Conservation (phyloP, 768 basidiomycete species). For the Glaciozyma martinii region DNA sequence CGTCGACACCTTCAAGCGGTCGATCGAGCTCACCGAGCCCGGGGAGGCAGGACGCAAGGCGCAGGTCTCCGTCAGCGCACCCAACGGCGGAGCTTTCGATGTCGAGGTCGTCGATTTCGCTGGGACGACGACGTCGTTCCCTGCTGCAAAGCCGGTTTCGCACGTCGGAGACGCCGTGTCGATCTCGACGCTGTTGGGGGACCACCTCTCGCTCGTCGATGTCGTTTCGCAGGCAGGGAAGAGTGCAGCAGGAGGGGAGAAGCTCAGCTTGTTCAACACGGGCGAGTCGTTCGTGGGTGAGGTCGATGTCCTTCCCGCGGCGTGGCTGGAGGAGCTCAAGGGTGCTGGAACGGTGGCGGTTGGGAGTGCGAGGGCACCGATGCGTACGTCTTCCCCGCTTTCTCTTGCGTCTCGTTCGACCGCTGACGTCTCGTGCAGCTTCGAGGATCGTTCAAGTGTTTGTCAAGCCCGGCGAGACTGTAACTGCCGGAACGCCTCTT, state of each 20-base stretch:
- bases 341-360: background rate
- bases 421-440: background rate
- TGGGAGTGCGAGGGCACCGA: slow-evolving; percentile 70
- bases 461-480: slow-evolving; percentile 64
- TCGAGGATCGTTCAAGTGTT: slow-evolving; percentile 70
- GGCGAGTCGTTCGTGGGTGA: slow-evolving; percentile 9
- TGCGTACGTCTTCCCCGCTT: slow-evolving; percentile 11
- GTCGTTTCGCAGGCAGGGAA: slow-evolving; percentile 8
- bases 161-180: background rate
- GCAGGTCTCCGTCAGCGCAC: background rate
- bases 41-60: background rate
- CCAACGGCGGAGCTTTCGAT: background rate
- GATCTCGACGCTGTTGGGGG: background rate
- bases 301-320: slow-evolving; percentile 28
- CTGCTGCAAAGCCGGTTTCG: background rate
- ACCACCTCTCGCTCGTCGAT: slow-evolving; percentile 11
- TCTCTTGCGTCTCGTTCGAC: no score
- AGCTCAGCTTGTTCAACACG: slow-evolving; percentile 22
- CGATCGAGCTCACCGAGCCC: slow-evolving; percentile 15
- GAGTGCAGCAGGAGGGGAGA: background rate
- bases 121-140: background rate
- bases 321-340: slow-evolving; percentile 20
- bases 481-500: slow-evolving; percentile 70
- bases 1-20: slow-evolving; percentile 37
- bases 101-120: slow-evolving; percentile 7